Base-by-base conservation (phyloP, 305 asterid genomes). In the Nicotiana rustica region DNA sequence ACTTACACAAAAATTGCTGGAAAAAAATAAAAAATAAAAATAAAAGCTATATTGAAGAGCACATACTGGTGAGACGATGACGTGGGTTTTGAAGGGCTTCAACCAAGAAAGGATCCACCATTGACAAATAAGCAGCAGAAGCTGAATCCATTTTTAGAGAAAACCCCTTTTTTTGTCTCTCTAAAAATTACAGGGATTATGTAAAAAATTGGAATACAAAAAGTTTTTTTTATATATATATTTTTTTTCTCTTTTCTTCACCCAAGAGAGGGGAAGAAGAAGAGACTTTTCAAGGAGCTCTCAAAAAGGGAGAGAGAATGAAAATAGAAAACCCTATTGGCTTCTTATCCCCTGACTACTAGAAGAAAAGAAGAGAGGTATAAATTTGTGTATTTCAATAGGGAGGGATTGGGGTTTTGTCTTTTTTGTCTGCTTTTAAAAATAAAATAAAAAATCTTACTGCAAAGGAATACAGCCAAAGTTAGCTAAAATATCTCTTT, bases 81-180 rank as follows among this genome's bases (percentile, higher is more conserved):
- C 99, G 98, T 85, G 98, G 98, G 91, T 92, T 94, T 82, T 96
- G 99, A 82, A 96, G 99, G 36, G 99, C 99, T 91, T 96, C 99
- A 67, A 94, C 93, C 85, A 96, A 90, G 81, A 96, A 94, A n/a
- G 99, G 93, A 87, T 96, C 99, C 85, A 94, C 98, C 94, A 87
- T 79, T 15, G 97, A 88, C 86, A 90, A 79, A 84, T 90, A 88
- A 56, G 90, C 84, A 15, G 82, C 77, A 56, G 83, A 77, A 19
- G 69, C 66, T 41, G 61, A 79, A 60, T 86, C 85, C 88, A 86
- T 86, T 55, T 12, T 44, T 15, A 65, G 80, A 73, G 77, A 78
- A 76, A 25, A 36, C 73, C 79, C 57, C 64, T 8, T 41, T 41
- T 33, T 41, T 8, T 7, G 47, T 85, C 65, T 71, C 77, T 80